Conservation (phyloP, 371 early-diverging fungal genomes). For the Mucor irregularis region DNA sequence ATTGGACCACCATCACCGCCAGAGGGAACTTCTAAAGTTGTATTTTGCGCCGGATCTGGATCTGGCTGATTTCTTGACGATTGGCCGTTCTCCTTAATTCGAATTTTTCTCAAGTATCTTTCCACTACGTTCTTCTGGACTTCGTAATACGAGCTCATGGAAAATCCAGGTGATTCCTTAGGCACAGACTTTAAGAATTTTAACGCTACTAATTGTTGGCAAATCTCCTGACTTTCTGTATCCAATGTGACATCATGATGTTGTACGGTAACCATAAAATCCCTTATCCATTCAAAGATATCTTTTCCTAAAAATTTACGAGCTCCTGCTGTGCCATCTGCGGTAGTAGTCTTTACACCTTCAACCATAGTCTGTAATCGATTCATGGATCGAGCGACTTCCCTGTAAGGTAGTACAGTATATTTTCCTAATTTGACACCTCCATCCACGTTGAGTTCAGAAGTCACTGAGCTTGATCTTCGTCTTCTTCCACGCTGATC, state of each 20-base stretch:
- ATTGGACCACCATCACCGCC: not conserved
- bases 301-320: constrained; percentile 1
- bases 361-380: constrained; percentile 18
- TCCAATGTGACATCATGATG: not conserved
- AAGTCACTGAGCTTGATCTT: constrained; percentile 19
- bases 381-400: constrained; percentile 6
- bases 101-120: constrained; percentile 10
- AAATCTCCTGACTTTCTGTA: constrained; percentile 8
- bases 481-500: constrained; percentile 6
- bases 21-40: constrained; percentile 6
- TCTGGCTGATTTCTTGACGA: not conserved
- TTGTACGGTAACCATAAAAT: constrained; percentile 4
- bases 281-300: constrained; percentile 18
- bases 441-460: constrained; percentile 19
- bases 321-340: not conserved
- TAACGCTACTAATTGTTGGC: constrained; percentile 9
- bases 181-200: constrained; percentile 7
- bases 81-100: constrained; percentile 2
- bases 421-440: constrained; percentile 11
- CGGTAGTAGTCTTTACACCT: not conserved
- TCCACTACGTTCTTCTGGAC: constrained; percentile 19
- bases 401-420: constrained; percentile 14
- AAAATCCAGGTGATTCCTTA: not conserved
- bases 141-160: constrained; percentile 1
- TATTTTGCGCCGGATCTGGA: not conserved